phyloP scores from a whole-genome alignment of 2,329 filamentous ascomycete genomes.

The Thelonectria discophora region DNA sequence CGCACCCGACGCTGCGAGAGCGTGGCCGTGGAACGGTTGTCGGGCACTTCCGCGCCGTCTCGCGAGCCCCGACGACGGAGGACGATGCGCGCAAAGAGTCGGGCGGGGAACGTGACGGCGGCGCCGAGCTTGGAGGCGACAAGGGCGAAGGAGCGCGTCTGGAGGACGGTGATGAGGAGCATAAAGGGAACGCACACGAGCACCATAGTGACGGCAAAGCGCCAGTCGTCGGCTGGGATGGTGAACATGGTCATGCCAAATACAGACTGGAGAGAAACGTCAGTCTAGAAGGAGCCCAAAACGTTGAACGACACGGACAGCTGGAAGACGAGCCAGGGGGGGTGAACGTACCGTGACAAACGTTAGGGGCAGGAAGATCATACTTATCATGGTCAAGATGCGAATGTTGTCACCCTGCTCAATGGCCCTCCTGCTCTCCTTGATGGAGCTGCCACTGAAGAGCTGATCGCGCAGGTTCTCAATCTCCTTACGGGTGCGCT shows the following conservation, averaged over 20 bases:
- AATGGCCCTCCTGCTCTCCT: constrained; percentile 68
- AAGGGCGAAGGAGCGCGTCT: constrained; percentile 51
- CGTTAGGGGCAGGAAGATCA: constrained; percentile 69
- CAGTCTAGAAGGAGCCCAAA: too few species aligned
- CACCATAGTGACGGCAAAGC: constrained; percentile 68
- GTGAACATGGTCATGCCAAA: constrained; percentile 62
- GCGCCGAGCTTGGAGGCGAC: constrained; percentile 36
- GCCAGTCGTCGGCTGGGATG: constrained; percentile 54
- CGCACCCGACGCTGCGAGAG: constrained; percentile 13
- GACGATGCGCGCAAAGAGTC: constrained; percentile 8
- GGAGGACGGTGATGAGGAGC: constrained; percentile 56
- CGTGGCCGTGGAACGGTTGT: constrained; percentile 32
- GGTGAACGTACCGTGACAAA: constrained; percentile 63
- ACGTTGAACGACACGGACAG: too few species aligned
- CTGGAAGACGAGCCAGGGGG: too few species aligned
- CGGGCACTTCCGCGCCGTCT: constrained; percentile 31
- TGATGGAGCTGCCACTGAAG: constrained; percentile 70
- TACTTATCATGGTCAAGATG: constrained; percentile 66
- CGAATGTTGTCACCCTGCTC: constrained; percentile 72
- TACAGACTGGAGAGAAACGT: constrained; percentile 51
- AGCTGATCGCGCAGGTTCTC: constrained; percentile 67
- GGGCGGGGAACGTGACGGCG: constrained; percentile 16
- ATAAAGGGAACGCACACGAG: constrained; percentile 66
- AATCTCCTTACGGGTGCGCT: constrained; percentile 63
- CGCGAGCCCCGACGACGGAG: constrained; percentile 20